Conservation (phyloP, 441 rosid species). For the Syzygium malaccense region DNA sequence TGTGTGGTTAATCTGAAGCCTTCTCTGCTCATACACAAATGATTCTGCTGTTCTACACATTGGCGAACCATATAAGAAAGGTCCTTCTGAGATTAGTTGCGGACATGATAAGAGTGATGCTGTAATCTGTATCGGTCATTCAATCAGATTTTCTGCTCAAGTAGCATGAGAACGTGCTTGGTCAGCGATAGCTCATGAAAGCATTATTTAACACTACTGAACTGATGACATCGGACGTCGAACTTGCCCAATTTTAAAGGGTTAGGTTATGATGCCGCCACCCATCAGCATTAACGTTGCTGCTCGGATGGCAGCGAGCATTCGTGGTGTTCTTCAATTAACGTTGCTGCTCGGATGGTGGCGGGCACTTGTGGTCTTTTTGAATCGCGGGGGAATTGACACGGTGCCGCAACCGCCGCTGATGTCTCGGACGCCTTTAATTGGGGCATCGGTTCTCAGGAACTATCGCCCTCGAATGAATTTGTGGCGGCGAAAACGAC, state of each 20-base stretch:
- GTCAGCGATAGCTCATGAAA: background rate
- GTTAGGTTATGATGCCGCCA: background rate
- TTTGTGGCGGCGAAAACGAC: no score
- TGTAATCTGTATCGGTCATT: background rate
- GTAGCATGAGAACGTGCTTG: background rate
- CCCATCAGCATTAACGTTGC: background rate
- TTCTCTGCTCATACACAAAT: no score
- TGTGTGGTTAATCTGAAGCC: background rate
- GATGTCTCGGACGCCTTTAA: background rate
- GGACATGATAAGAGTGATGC: background rate
- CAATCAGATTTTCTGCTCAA: background rate
- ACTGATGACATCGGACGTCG: background rate
- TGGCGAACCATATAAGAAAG: no score
- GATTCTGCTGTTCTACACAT: no score
- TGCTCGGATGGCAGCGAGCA: fast-evolving
- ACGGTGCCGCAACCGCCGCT: background rate
- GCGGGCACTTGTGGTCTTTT: background rate
- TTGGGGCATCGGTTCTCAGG: background rate
- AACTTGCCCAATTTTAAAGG: background rate
- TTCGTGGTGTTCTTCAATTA: background rate
- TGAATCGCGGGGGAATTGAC: background rate
- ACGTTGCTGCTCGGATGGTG: background rate
- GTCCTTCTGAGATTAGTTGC: background rate
- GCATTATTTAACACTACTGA: background rate
- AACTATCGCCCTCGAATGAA: background rate